Percentiles rank a stretch among this genome's conserved stretches.
Evolutionary conservation across 495 filamentous ascomycete species (phyloP).

Genomic region (Trichoderma asperelloides): DNA sequence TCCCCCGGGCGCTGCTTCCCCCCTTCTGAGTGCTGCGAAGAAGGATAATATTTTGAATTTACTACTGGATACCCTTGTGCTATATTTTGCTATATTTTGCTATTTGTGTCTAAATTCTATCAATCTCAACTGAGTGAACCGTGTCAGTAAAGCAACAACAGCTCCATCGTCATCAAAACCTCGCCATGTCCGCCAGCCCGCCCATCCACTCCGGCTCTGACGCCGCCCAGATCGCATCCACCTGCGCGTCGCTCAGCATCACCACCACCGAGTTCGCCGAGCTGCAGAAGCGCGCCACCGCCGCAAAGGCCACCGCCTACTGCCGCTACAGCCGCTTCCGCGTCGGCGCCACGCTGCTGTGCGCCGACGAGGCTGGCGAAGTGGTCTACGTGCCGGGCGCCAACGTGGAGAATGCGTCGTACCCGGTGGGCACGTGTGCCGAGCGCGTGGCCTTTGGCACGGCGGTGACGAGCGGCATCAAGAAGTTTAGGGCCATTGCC

Average conservation of each 20-base stretch:
- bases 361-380: constrained; percentile 42
- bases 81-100: too few species aligned
- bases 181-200: constrained; percentile 8
- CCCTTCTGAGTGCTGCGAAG: neutral
- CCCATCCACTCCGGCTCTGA: constrained; percentile 20
- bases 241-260: constrained; percentile 38
- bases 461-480: constrained; percentile 61
- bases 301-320: constrained; percentile 69
- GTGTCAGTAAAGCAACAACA: too few species aligned
- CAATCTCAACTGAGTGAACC: neutral
- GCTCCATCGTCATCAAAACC: neutral
- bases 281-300: constrained; percentile 48
- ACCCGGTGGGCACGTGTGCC: constrained; percentile 90
- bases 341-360: constrained; percentile 76
- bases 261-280: constrained; percentile 49
- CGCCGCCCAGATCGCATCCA: constrained; percentile 16
- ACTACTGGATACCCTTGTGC: too few species aligned
- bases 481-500: constrained; percentile 70
- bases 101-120: too few species aligned
- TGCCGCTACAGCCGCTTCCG: constrained; percentile 93
- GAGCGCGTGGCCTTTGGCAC: constrained; percentile 77
- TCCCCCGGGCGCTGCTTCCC: neutral
- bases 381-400: constrained; percentile 62
- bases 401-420: constrained; percentile 91
- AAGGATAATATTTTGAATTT: neutral